phyloP scores from a whole-genome alignment of 495 filamentous ascomycete genomes.

The Penicillium psychrofluorescens region DNA sequence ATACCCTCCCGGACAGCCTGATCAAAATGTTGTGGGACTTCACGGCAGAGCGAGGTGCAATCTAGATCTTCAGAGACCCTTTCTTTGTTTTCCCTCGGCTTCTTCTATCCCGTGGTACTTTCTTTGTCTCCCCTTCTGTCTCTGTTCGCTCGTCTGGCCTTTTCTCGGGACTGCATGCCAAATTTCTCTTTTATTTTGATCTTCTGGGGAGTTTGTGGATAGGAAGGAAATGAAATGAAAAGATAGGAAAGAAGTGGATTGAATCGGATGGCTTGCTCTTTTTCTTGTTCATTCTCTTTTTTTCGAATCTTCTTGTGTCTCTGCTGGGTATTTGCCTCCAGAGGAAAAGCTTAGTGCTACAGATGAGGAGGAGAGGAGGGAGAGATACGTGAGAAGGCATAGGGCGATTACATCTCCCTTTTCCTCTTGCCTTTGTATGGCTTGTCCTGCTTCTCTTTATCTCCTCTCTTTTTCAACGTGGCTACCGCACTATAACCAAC shows the following conservation, averaged over 20 bases:
- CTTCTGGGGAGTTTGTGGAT: slow-evolving; percentile 18
- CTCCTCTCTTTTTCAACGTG: no score
- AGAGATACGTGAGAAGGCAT: background rate
- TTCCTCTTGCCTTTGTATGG: no score
- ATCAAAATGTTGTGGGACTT: slow-evolving; percentile 94
- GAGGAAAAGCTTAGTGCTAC: no score
- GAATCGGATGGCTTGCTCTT: slow-evolving; percentile 1
- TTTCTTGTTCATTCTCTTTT: background rate
- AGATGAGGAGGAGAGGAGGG: background rate
- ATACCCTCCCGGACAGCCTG: slow-evolving; percentile 75
- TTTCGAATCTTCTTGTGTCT: background rate
- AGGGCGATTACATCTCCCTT: no score
- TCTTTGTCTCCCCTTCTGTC: background rate
- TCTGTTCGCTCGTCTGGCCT: background rate
- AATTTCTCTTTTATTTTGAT: slow-evolving; percentile 2
- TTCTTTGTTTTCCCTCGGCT: slow-evolving; percentile 4
- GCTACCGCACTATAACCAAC: no score
- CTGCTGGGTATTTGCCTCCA: background rate
- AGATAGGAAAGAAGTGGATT: background rate
- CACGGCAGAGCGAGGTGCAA: slow-evolving; percentile 37
- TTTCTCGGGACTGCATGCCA: background rate
- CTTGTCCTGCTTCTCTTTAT: no score
- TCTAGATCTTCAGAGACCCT: background rate
- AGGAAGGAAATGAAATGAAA: background rate
- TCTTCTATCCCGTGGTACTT: background rate